Conservation (phyloP, 208 protist genomes). For the Crithidia fasciculata region DNA sequence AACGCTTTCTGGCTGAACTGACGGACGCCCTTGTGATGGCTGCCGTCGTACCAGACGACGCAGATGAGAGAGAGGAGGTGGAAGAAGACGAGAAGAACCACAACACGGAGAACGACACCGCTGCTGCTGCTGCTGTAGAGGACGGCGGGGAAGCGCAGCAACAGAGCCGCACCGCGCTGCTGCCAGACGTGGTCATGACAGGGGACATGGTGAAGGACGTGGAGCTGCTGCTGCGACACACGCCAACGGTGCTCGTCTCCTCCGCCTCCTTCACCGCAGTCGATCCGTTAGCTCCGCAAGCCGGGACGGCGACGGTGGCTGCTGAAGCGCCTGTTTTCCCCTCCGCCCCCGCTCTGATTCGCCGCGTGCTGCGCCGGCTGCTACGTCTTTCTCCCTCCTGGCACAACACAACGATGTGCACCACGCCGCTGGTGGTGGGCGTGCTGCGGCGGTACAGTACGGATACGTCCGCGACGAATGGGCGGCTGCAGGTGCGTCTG, state of each 20-base stretch:
- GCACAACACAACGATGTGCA: conserved; percentile 27
- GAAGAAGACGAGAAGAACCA: neutral
- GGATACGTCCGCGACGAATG: neutral
- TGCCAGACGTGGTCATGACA: conserved; percentile 1
- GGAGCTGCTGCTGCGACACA: conserved; percentile 12
- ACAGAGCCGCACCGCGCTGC: neutral
- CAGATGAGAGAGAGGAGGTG: neutral
- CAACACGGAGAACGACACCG: neutral
- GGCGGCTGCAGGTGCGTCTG: conserved; percentile 32
- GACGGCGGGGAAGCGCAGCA: neutral
- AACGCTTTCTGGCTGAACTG: conserved; percentile 12
- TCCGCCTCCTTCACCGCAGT: neutral
- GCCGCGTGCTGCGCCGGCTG: conserved; percentile 20
- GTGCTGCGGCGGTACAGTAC: conserved; percentile 36
- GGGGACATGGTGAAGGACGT: conserved; percentile 21
- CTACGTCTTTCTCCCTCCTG: conserved; percentile 23
- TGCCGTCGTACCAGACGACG: neutral
- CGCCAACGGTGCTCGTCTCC: neutral
- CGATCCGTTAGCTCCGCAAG: neutral
- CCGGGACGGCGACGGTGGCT: neutral
- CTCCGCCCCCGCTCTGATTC: neutral
- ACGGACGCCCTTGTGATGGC: conserved; percentile 17
- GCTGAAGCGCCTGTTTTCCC: neutral
- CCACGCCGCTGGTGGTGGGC: conserved; percentile 40
- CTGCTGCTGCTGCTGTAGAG: neutral